phyloP scores from a whole-genome alignment of 2,329 filamentous ascomycete species.

The Fusarium sp. region DNA sequence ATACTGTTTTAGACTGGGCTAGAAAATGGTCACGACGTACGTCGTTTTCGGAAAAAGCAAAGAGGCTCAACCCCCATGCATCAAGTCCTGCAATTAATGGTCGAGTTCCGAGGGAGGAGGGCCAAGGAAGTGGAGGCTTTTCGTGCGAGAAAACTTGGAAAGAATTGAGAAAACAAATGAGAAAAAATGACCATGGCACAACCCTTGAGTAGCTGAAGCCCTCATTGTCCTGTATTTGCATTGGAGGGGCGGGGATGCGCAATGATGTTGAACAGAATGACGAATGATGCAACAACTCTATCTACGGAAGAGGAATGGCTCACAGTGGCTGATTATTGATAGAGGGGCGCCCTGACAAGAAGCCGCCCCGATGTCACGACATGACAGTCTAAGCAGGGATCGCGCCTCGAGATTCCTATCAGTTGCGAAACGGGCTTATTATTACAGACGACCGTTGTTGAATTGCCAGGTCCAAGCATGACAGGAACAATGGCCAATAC shows the following conservation, averaged over 20 bases:
- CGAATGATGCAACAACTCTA: slow-evolving; percentile 7
- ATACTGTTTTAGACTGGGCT: not conserved
- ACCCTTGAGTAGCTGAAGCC: not conserved
- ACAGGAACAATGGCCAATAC: not conserved
- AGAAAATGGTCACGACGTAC: slow-evolving; percentile 20
- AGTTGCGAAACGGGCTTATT: not conserved
- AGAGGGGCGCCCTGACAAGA: slow-evolving; percentile 18
- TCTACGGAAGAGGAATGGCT: slow-evolving; percentile 14
- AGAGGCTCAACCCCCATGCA: slow-evolving; percentile 18
- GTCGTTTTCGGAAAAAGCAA: slow-evolving; percentile 39
- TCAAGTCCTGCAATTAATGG: slow-evolving; percentile 3
- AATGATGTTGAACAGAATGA: slow-evolving; percentile 38
- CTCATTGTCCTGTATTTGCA: not conserved
- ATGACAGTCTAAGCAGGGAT: slow-evolving; percentile 19
- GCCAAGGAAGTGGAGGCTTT: slow-evolving; percentile 1
- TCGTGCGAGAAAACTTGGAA: not conserved
- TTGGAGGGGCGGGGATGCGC: slow-evolving; percentile 5
- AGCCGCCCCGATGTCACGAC: slow-evolving; percentile 24
- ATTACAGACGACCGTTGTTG: not conserved
- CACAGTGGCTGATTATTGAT: slow-evolving; percentile 8
- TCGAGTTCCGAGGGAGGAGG: slow-evolving; percentile 1
- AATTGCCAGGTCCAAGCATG: not conserved
- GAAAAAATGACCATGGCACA: slow-evolving; percentile 3
- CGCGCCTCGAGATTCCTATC: slow-evolving; percentile 16
- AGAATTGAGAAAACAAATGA: slow-evolving; percentile 21